Evolutionary conservation across 768 basidiomycete genomes (phyloP).

Genomic region (Pleurotus giganteus): DNA sequence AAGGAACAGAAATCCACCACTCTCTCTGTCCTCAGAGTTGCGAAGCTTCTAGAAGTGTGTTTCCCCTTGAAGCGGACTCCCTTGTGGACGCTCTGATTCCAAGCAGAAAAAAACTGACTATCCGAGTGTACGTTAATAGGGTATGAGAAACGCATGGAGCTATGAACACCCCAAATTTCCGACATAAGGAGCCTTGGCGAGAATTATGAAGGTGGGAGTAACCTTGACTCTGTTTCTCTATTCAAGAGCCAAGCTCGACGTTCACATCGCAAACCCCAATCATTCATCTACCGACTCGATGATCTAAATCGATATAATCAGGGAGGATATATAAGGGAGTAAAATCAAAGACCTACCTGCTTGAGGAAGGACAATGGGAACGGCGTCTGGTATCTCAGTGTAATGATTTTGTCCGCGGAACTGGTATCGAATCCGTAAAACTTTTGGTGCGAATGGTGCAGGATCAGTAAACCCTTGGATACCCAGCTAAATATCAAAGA

Average conservation of each 20-base stretch:
- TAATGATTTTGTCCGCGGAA: constrained; percentile 76
- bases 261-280: too few relatives aligned
- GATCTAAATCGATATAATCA: neutral
- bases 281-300: neutral
- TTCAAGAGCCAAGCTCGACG: too few relatives aligned
- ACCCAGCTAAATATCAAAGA: constrained; percentile 44
- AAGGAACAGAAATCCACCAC: constrained; percentile 3
- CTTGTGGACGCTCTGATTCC: neutral
- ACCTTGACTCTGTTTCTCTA: too few relatives aligned
- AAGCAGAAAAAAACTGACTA: constrained; percentile 4
- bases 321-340: neutral
- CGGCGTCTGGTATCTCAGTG: constrained; percentile 71
- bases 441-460: constrained; percentile 69
- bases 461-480: constrained; percentile 91
- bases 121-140: neutral
- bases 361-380: constrained; percentile 70
- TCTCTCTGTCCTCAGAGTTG: neutral
- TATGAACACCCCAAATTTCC: neutral
- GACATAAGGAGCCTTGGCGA: neutral
- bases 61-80: neutral
- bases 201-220: too few relatives aligned
- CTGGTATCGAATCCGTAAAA: constrained; percentile 67
- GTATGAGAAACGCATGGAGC: constrained; percentile 7
- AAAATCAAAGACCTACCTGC: constrained; percentile 49
- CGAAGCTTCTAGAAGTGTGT: constrained; percentile 3